Percentiles rank a stretch among this genome's conserved stretches.
phyloP scores from a whole-genome alignment of 2,329 filamentous ascomycete species.

The Xylaria sp. region DNA sequence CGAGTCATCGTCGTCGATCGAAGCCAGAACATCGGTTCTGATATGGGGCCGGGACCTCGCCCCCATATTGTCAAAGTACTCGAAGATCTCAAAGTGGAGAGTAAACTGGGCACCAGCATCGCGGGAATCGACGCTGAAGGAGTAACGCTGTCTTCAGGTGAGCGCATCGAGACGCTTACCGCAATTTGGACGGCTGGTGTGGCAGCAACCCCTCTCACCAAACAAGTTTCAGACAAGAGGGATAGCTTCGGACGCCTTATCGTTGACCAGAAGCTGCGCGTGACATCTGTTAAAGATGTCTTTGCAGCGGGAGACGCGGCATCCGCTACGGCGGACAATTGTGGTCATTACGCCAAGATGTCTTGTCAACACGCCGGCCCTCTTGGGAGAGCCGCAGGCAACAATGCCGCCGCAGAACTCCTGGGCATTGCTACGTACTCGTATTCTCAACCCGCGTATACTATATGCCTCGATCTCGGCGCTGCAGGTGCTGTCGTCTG shows the following conservation, averaged over 20 bases:
- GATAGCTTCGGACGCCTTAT: conserved; percentile 31
- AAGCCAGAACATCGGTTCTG: conserved; percentile 24
- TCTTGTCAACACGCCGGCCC: conserved; percentile 36
- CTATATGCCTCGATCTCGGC: conserved; percentile 35
- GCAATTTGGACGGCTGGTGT: conserved; percentile 39
- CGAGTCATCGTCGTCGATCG: conserved; percentile 33
- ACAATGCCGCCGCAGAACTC: conserved; percentile 37
- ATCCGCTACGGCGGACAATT: conserved; percentile 24
- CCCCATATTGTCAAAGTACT: conserved; percentile 31
- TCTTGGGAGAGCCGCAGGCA: conserved; percentile 33
- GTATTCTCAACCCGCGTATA: conserved; percentile 34
- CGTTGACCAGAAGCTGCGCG: conserved; percentile 33
- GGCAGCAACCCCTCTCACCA: conserved; percentile 28
- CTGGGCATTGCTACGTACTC: conserved; percentile 21
- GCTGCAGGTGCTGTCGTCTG: conserved; percentile 28
- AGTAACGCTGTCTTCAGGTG: conserved; percentile 35
- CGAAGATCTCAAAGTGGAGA: conserved; percentile 30
- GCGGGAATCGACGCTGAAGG: conserved; percentile 27
- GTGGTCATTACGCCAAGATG: conserved; percentile 34
- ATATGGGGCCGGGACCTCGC: conserved; percentile 26
- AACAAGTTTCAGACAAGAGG: conserved; percentile 27
- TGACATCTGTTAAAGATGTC: conserved; percentile 23
- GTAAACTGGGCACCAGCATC: conserved; percentile 18
- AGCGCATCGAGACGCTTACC: conserved; percentile 37
- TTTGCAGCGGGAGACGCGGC: conserved; percentile 36